Percentiles rank a stretch among this genome's conserved stretches.
Evolutionary conservation across 225 moss, liverwort and hornwort species (phyloP).

Genomic region (Bryum argenteum): DNA sequence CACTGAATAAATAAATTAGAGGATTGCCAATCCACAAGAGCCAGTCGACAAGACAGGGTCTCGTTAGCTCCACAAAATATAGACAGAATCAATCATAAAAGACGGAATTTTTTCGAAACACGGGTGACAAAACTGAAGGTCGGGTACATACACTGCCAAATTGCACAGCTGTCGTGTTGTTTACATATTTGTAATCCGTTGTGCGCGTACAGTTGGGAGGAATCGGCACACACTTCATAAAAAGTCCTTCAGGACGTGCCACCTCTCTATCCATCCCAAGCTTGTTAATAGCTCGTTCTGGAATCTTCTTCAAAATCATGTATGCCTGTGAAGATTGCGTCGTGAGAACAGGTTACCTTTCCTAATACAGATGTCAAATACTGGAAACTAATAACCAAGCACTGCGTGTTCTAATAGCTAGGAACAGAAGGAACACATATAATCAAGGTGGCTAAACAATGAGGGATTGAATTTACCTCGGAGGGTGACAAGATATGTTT

Average conservation of each 20-base stretch:
- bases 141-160: conserved; percentile 39
- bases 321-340: conserved; percentile 54
- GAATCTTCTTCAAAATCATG: conserved; percentile 62
- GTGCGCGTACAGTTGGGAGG: conserved; percentile 88
- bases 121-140: conserved; percentile 6
- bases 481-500: conserved; percentile 45
- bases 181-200: conserved; percentile 68
- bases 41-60: background rate
- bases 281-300: conserved; percentile 47
- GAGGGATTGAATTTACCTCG: conserved; percentile 38
- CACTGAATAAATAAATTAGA: background rate
- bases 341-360: background rate
- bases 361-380: conserved; percentile 2
- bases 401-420: background rate
- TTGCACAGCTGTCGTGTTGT: conserved; percentile 57
- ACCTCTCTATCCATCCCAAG: conserved; percentile 66
- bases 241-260: conserved; percentile 63
- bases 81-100: conserved; percentile 5
- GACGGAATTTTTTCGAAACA: background rate
- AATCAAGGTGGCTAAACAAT: conserved; percentile 3
- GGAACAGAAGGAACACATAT: background rate
- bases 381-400: background rate
- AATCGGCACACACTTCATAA: conserved; percentile 57
- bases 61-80: conserved; percentile 15
- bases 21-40: conserved; percentile 3